Percentiles rank a stretch among this genome's conserved stretches.
Conservation (phyloP, 192 early-diverging fungal genomes). For the Pilaira anomala region DNA sequence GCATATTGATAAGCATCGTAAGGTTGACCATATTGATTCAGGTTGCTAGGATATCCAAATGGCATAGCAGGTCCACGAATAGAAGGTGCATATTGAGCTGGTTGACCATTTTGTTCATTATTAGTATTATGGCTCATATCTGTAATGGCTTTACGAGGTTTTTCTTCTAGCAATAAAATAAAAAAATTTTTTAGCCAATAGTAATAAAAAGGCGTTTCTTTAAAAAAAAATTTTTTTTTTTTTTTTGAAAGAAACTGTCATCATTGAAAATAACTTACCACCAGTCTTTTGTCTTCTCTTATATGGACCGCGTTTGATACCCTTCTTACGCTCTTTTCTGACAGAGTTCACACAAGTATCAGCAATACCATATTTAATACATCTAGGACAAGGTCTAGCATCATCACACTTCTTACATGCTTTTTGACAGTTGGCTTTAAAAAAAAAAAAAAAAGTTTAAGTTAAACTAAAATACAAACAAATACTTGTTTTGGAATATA, state of each 20-base stretch:
- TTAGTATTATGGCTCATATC: background rate
- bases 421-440: slow-evolving; percentile 75
- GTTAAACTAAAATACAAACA: background rate
- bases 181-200: slow-evolving; percentile 8
- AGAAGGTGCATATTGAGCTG: slow-evolving; percentile 14
- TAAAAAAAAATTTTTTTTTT: slow-evolving; percentile 6
- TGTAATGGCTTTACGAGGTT: slow-evolving; percentile 4
- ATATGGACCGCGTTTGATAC: slow-evolving; percentile 83
- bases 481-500: background rate
- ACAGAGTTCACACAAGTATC: slow-evolving; percentile 73
- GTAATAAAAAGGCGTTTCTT: background rate
- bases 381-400: slow-evolving; percentile 79
- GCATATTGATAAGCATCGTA: slow-evolving; percentile 19
- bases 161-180: slow-evolving; percentile 4
- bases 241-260: background rate
- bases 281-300: slow-evolving; percentile 46
- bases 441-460: slow-evolving; percentile 6
- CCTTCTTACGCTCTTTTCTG: slow-evolving; percentile 79
- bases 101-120: slow-evolving; percentile 9
- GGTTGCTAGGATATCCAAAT: slow-evolving; percentile 17
- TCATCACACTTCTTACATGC: slow-evolving; percentile 93
- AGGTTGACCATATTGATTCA: slow-evolving; percentile 26
- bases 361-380: slow-evolving; percentile 66
- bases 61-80: slow-evolving; percentile 24
- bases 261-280: background rate